Evolutionary conservation across 768 basidiomycete genomes (phyloP), one percentile per base, ranked within the genome.

Genomic region (Russula virescens): DNA sequence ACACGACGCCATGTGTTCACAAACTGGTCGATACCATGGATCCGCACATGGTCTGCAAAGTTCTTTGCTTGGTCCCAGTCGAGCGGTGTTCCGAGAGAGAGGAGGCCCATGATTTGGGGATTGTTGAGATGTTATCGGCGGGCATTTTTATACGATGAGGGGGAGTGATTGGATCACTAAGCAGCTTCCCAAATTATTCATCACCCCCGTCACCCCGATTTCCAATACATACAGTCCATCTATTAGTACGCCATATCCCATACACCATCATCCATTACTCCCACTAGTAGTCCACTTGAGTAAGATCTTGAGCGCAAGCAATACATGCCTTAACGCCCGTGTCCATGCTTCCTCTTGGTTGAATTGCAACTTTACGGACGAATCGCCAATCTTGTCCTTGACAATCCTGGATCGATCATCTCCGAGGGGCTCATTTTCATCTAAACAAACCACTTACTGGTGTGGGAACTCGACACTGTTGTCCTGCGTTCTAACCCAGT

Each of bases 331-430:
- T 69, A 98, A 77, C 5, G 94, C 92, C 62, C 92, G 85, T 25
- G 96, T 98, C 96, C 96, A 99, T 0, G 85, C 80, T 70, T 99
- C 96, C 71, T 99, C 96, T 69, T 93, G 91, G 68, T 89, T 90
- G 73, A 97, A 96, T 70, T 95, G 94, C 4, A 95, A 77, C 74
- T 95, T 94, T 66, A 98, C 89, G 1, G 92, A 94, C 19, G 91
- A 89, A 58, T 96, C 94, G 8, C 94, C 95, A 59, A 99, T 99
- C 76, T 88, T 92, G 75, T 99, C 97, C 74, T 92, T 98, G 46
- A 80, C 78, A 58, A 98, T 86, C 70, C 96, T 69, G 51, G 14
- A 48, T 28, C 45, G 19, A 55, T 50, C 13, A 42, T 47, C 4
- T 46, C 38, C 23, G 54, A 13, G 5, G 14, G 43, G 19, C 43